These are phyloP conservation scores for Pichia terricola DNA, from an alignment of 1,139 yeast genomes.

Conservation along the genomic window DNA sequence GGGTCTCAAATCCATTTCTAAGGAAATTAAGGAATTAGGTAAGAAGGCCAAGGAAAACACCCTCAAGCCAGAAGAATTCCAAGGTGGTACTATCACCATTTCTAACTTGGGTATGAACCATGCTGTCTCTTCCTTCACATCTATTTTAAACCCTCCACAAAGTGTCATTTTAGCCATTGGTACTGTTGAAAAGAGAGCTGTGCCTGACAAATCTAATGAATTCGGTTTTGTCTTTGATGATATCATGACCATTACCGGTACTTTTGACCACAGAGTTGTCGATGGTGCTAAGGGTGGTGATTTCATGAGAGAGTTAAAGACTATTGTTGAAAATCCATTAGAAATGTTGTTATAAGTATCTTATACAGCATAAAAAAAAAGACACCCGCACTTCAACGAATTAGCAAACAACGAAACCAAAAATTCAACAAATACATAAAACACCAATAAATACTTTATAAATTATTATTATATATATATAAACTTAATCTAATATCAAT, in stretches of 20 bases:
- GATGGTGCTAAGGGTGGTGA: conserved; percentile 99
- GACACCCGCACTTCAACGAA: not conserved
- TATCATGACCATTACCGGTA: conserved; percentile 85
- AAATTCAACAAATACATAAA: not conserved
- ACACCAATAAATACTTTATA: too few relatives aligned
- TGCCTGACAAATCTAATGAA: conserved; percentile 85
- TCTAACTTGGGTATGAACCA: conserved; percentile 98
- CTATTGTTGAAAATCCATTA: conserved; percentile 88
- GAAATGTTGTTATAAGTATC: conserved; percentile 73
- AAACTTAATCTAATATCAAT: too few relatives aligned
- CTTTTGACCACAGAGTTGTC: conserved; percentile 94
- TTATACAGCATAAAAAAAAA: too few relatives aligned
- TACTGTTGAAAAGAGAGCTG: conserved; percentile 85
- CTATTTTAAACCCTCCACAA: conserved; percentile 97
- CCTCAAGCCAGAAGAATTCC: conserved; percentile 91
- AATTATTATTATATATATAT: too few relatives aligned
- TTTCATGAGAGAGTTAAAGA: conserved; percentile 87
- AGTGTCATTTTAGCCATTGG: conserved; percentile 90
- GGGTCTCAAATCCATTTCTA: conserved; percentile 77
- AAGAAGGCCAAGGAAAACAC: conserved; percentile 93
- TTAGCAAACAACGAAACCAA: not conserved
- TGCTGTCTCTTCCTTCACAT: conserved; percentile 87
- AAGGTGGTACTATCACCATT: conserved; percentile 97
- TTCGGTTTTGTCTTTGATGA: conserved; percentile 89
- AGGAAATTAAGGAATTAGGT: conserved; percentile 83